Base-by-base conservation (phyloP, 805 yeast genomes). In the Starmerella vaccinii region DNA sequence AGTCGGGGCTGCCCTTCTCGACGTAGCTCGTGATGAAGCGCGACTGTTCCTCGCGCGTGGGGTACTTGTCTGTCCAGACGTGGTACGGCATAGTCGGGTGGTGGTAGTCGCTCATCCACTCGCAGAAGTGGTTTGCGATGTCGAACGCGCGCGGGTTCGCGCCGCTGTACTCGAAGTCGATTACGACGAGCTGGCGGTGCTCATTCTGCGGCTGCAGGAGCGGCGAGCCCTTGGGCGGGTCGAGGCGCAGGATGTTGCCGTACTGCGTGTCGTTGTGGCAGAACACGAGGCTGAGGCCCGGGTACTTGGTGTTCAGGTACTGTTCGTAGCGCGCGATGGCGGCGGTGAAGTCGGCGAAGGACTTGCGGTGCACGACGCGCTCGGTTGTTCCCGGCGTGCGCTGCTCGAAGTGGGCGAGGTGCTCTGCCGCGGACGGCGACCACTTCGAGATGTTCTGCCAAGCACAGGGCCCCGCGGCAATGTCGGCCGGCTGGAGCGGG, bases 231-330 rank as follows among this genome's bases (percentile, higher is more conserved):
- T 61, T 69, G 59, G 68, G 76, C 2, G 73, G 74, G 66, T 63
- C 68, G 10, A 70, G 56, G n/a, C 90, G 77, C 50, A 92, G 71
- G 55, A 92, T 72, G 63, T 92, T 92, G 30, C 98, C 98, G 64
- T 92, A 90, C 66, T 92, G 98, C 0, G 97, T 84, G 66, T 90
- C 98, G 63, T 92, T 92, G 67, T 92, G 98, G 60, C 96, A 87
- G 63, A 92, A 92, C 13, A 78, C 87, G 54, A 84, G 71, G 13
- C 72, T 69, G 45, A 71, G 67, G 19, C 64, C 42, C 4, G 55
- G 64, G 59, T 81, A 78, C 53, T 74, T 68, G 5, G 59, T 59
- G 33, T 71, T 72, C 18, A 92, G 67, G 88, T 89, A 86, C 6
- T 70, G 64, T 49, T 73, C 72, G 65, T 89, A 90, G 45, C 62